Base-by-base conservation (phyloP, 805 yeast species). In the Monosporozyma yasuniensis region DNA sequence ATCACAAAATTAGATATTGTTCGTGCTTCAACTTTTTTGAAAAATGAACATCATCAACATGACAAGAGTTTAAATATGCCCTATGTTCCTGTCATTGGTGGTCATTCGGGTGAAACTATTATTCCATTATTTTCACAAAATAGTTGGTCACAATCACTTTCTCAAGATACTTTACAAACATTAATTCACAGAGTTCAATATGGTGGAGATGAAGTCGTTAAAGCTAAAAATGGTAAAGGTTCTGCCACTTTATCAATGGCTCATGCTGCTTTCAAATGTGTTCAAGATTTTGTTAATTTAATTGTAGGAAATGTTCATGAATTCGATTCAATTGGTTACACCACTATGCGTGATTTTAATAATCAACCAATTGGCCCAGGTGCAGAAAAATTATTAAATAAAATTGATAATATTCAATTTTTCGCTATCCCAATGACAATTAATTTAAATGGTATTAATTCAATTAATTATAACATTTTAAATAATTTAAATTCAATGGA, bases 231-330 rank as follows among this genome's bases (percentile, higher is more conserved):
- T 61, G 97, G 97, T 56, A 83, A 83, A 48, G 97, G 97, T 39
- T 87, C 96, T 46, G 97, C 97, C 50, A 90, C 98, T 34, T 76
- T 90, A 57, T 86, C 96, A 28, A 91, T 90, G 97, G 97, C 97
- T 9, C 84, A 82, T 61, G 96, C 96, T 34, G 96, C 95, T 34
- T 87, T 78, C 74, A 77, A 83, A 58, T 84, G 88, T 66, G 85
- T 89, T 28, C 82, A 79, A 61, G 66, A 64, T 27, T 61, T 73
- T 47, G 54, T 68, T 23, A 59, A 61, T 30, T 58, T 72, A 14
- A 30, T 70, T 19, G 46, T 62, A 12, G 71, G 71, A n/a, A 60
- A 63, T 47, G 50, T 58, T 5, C 63, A 62, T 18, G 64, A 68
- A 27, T 70, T 75, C 35, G 78, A 77, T 58, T 76, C 80, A 54